Percentiles rank a stretch among this genome's conserved stretches.
Evolutionary conservation across 2,329 filamentous ascomycete species (phyloP).

Genomic region (Eutypella sp.): DNA sequence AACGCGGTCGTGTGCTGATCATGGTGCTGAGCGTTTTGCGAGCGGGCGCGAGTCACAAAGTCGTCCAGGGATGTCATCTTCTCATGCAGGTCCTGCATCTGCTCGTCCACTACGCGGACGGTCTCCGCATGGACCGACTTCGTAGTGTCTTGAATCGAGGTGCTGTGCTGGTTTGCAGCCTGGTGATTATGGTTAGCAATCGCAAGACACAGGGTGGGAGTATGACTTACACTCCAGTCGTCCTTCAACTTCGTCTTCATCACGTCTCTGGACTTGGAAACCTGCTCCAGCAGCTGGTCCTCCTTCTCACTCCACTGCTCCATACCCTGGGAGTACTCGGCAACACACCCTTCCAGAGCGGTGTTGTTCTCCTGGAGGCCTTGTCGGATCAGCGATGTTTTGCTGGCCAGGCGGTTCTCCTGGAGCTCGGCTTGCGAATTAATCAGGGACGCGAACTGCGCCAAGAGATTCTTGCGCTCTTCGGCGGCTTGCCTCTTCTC

Average conservation of each 20-base stretch:
- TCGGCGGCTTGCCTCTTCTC: conserved; percentile 68
- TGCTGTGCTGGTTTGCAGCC: conserved; percentile 72
- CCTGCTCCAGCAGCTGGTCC: conserved; percentile 62
- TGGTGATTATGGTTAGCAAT: conserved; percentile 30
- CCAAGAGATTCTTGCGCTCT: conserved; percentile 69
- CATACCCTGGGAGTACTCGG: conserved; percentile 66
- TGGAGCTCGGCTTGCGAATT: conserved; percentile 69
- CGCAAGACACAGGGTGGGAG: background rate
- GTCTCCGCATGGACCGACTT: conserved; percentile 88
- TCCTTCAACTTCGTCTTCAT: conserved; percentile 79
- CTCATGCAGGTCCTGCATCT: conserved; percentile 79
- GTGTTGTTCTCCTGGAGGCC: conserved; percentile 61
- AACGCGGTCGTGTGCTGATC: conserved; percentile 63
- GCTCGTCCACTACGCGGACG: conserved; percentile 80
- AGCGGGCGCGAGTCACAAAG: conserved; percentile 77
- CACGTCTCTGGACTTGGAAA: conserved; percentile 67
- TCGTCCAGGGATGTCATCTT: conserved; percentile 89
- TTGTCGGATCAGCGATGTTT: conserved; percentile 57
- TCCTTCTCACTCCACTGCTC: conserved; percentile 69
- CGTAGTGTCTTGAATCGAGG: conserved; percentile 76
- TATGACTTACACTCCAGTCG: conserved; percentile 72
- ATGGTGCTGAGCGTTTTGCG: conserved; percentile 76
- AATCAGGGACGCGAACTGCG: conserved; percentile 74
- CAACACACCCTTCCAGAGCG: conserved; percentile 59
- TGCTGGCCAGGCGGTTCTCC: conserved; percentile 62